A percentile compares a stretch with the other conserved stretches of the same genome.
phyloP scores from a whole-genome alignment of 2,329 filamentous ascomycete genomes.

The Penicillium sp. region DNA sequence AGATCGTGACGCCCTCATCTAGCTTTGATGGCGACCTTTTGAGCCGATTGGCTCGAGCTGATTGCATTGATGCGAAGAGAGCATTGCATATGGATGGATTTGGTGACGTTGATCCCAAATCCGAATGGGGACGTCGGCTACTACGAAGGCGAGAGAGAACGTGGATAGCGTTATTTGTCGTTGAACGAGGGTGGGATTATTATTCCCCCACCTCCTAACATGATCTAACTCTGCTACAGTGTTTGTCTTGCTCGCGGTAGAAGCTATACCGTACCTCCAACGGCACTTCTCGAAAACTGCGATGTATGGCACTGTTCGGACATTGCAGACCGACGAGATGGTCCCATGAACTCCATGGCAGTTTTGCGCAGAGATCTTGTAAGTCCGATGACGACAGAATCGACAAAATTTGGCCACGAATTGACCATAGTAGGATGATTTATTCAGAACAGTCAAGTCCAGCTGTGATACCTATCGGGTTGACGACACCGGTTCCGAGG shows the following conservation, averaged over 20 bases:
- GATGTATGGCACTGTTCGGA: constrained; percentile 68
- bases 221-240: constrained; percentile 27
- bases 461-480: constrained; percentile 38
- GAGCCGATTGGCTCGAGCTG: constrained; percentile 59
- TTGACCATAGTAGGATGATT: constrained; percentile 29
- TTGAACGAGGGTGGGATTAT: constrained; percentile 61
- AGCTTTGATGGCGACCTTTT: constrained; percentile 48
- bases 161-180: constrained; percentile 71
- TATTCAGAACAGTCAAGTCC: constrained; percentile 35
- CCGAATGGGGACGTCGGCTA: constrained; percentile 61
- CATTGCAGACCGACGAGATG: constrained; percentile 66
- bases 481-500: constrained; percentile 32
- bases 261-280: constrained; percentile 67
- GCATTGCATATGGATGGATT: constrained; percentile 70
- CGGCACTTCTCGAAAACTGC: constrained; percentile 65
- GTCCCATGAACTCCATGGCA: constrained; percentile 70
- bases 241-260: constrained; percentile 70
- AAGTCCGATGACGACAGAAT: constrained; percentile 20
- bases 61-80: constrained; percentile 67
- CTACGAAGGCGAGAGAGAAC: constrained; percentile 66
- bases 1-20: constrained; percentile 61
- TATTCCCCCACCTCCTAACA: background rate
- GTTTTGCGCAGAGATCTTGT: constrained; percentile 68
- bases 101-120: constrained; percentile 60
- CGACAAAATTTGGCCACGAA: background rate